Percentiles rank a stretch among this genome's conserved stretches.
Evolutionary conservation across 2,329 filamentous ascomycete genomes (phyloP).

Genomic region (Ceratocystis diversiconidia): DNA sequence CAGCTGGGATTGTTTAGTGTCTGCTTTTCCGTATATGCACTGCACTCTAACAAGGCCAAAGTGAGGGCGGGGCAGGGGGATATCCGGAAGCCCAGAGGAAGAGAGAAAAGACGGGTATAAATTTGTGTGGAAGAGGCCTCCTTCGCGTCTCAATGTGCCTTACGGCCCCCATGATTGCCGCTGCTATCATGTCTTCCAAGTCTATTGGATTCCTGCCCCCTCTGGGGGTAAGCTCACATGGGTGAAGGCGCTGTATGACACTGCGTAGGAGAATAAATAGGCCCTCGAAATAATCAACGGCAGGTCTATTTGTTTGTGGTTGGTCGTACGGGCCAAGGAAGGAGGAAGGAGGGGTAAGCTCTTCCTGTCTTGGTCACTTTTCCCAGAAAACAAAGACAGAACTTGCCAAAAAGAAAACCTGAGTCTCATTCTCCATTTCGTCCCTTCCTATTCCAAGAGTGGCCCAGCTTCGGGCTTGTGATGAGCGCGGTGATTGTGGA

Average conservation of each 20-base stretch:
- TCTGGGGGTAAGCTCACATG: too few species aligned
- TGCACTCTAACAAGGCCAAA: neutral
- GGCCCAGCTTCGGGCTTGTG: neutral
- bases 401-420: neutral
- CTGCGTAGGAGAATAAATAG: too few species aligned
- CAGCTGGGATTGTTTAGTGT: neutral
- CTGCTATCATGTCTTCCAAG: neutral
- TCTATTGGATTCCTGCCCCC: neutral
- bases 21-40: neutral
- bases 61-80: neutral
- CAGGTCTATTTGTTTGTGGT: neutral
- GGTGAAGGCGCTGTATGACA: too few species aligned
- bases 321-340: neutral
- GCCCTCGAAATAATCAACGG: too few species aligned
- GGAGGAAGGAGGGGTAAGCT: neutral
- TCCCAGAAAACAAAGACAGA: neutral
- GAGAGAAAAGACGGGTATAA: neutral
- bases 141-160: neutral
- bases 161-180: neutral
- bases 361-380: neutral
- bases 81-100: neutral
- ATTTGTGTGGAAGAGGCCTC: neutral
- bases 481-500: neutral
- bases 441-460: neutral
- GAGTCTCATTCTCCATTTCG: neutral